Percentiles rank a stretch among this genome's conserved stretches.
These are phyloP conservation scores for Cladorrhinum sp. DNA, from an alignment of 2,329 filamentous ascomycete genomes.

Conservation along the genomic window DNA sequence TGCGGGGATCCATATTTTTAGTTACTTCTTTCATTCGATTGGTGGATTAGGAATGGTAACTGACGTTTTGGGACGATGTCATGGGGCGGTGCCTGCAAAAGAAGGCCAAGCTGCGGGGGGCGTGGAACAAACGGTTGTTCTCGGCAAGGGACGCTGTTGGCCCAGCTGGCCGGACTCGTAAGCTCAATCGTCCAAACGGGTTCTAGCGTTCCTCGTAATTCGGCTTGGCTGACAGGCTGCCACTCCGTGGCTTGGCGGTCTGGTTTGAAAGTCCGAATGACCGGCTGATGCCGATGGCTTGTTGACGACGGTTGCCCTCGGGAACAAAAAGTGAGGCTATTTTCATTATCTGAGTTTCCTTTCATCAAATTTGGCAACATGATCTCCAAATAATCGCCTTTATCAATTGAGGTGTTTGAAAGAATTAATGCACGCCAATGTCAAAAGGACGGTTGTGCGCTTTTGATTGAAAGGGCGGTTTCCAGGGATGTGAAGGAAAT, in stretches of 20 bases:
- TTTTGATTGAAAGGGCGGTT: no score
- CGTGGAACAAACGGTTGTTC: background rate
- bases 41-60: background rate
- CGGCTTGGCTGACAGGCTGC: background rate
- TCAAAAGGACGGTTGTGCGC: no score
- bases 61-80: background rate
- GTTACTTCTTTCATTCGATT: background rate
- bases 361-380: no score
- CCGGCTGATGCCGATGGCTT: background rate
- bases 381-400: no score
- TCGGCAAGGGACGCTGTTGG: background rate
- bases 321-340: background rate
- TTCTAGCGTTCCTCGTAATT: background rate
- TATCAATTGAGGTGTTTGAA: no score
- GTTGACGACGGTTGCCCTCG: background rate
- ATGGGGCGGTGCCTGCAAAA: background rate
- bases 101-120: background rate
- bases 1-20: background rate
- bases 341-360: background rate
- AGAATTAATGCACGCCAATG: no score
- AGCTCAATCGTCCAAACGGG: background rate
- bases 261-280: background rate
- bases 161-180: background rate
- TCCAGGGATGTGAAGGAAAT: no score
- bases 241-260: background rate